Conservation (phyloP, 2,329 filamentous ascomycete species). For the Didymella pinodella region DNA sequence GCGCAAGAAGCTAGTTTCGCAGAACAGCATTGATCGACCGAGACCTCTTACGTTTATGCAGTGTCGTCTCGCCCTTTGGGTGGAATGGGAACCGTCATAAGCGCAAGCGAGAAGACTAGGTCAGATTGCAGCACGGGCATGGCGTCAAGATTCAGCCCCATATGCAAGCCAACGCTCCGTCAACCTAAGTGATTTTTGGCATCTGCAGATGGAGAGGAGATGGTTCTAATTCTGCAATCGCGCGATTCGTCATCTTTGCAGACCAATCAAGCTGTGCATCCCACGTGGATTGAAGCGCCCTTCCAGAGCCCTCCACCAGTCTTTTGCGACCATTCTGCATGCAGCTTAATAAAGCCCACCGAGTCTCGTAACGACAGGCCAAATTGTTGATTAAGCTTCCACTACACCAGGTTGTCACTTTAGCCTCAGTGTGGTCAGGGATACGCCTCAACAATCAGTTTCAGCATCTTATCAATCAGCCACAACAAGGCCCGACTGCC, state of each 20-base stretch:
- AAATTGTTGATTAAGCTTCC: background rate
- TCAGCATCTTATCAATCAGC: background rate
- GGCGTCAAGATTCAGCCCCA: background rate
- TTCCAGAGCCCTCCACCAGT: background rate
- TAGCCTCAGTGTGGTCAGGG: background rate
- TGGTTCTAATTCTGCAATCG: background rate
- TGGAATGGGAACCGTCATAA: background rate
- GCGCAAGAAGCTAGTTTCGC: background rate
- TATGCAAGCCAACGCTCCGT: background rate
- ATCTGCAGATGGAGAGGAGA: background rate
- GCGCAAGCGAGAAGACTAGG: background rate
- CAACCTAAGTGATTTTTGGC: background rate
- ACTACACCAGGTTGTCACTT: background rate
- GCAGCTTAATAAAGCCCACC: background rate
- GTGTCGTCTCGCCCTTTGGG: background rate
- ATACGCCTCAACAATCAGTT: background rate
- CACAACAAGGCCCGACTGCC: background rate
- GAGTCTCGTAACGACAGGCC: background rate
- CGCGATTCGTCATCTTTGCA: slow-evolving; percentile 1
- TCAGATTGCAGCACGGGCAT: slow-evolving; percentile 2
- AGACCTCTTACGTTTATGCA: background rate
- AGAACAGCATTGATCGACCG: background rate
- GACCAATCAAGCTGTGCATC: background rate
- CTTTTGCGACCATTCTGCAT: background rate
- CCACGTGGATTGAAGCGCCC: background rate